phyloP scores from a whole-genome alignment of 306 rosid species.

The Cucurbita pepo region DNA sequence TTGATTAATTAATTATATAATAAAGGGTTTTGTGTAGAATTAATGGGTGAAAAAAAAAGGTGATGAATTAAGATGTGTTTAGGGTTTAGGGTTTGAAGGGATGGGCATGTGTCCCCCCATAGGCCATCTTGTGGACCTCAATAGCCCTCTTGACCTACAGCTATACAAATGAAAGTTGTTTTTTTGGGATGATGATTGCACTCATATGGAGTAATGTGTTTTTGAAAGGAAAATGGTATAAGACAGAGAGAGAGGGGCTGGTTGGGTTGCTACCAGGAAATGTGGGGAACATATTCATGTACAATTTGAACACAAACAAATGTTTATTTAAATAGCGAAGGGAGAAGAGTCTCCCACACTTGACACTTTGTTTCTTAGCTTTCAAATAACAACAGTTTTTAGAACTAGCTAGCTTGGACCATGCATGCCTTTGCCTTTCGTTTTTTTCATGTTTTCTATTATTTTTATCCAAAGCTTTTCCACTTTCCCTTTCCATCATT shows the following conservation, averaged over 20 bases:
- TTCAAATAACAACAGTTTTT: no score
- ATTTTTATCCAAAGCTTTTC: background rate
- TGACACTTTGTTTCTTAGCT: slow-evolving; percentile 14
- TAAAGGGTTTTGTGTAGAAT: slow-evolving; percentile 36
- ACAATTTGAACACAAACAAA: slow-evolving; percentile 37
- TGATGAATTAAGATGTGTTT: background rate
- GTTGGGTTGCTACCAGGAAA: slow-evolving; percentile 38
- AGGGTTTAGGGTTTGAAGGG: no score
- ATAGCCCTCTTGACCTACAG: slow-evolving; percentile 50
- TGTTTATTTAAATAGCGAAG: slow-evolving; percentile 14
- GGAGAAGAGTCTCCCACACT: slow-evolving; percentile 2
- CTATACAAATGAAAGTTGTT: slow-evolving; percentile 9
- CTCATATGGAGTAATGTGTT: slow-evolving; percentile 23
- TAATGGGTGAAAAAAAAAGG: background rate
- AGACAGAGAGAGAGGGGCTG: slow-evolving; percentile 4
- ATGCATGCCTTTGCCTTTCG: background rate
- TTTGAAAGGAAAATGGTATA: slow-evolving; percentile 10
- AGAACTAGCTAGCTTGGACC: no score
- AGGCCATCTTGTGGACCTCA: slow-evolving; percentile 33
- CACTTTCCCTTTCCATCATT: background rate
- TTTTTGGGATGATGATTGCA: slow-evolving; percentile 62
- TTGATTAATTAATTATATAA: background rate
- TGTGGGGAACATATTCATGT: slow-evolving; percentile 96
- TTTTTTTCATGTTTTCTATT: background rate
- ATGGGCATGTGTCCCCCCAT: slow-evolving; percentile 50